A percentile compares a stretch with the other conserved stretches of the same genome.
Evolutionary conservation across 2,329 filamentous ascomycete genomes (phyloP).

Genomic region (Tympanopsis confertula): DNA sequence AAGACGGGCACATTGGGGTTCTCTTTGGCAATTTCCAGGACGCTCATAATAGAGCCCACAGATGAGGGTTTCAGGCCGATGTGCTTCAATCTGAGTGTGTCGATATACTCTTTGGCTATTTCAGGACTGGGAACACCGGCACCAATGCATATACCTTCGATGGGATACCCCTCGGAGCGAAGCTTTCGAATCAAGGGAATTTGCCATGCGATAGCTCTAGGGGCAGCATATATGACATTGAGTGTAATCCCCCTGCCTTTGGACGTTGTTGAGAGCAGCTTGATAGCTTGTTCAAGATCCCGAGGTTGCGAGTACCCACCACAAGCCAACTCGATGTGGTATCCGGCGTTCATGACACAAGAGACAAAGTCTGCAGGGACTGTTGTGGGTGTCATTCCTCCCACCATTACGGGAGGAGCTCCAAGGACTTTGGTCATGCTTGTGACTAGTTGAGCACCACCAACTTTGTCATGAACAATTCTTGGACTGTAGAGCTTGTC

Average conservation of each 20-base stretch:
- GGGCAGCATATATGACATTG: slow-evolving; percentile 86
- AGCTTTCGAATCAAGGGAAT: slow-evolving; percentile 74
- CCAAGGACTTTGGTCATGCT: slow-evolving; percentile 86
- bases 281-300: slow-evolving; percentile 71
- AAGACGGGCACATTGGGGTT: slow-evolving; percentile 88
- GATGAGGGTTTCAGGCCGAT: slow-evolving; percentile 92
- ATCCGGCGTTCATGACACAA: slow-evolving; percentile 92
- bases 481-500: slow-evolving; percentile 98
- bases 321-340: slow-evolving; percentile 81
- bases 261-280: slow-evolving; percentile 73
- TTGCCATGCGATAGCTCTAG: slow-evolving; percentile 83
- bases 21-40: slow-evolving; percentile 88
- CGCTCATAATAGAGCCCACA: slow-evolving; percentile 72
- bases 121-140: slow-evolving; percentile 89
- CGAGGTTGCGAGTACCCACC: slow-evolving; percentile 80
- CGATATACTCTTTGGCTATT: slow-evolving; percentile 84
- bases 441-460: slow-evolving; percentile 91
- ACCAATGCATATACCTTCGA: slow-evolving; percentile 84
- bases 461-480: slow-evolving; percentile 89
- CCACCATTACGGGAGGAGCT: slow-evolving; percentile 77
- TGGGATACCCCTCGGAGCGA: slow-evolving; percentile 74
- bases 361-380: slow-evolving; percentile 86
- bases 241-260: slow-evolving; percentile 78
- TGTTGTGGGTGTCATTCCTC: slow-evolving; percentile 86
- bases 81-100: slow-evolving; percentile 84